Evolutionary conservation across 164 flowering plant genomes (phyloP), one percentile per base, ranked within the genome.

Genomic region (Vitis rupestris): DNA sequence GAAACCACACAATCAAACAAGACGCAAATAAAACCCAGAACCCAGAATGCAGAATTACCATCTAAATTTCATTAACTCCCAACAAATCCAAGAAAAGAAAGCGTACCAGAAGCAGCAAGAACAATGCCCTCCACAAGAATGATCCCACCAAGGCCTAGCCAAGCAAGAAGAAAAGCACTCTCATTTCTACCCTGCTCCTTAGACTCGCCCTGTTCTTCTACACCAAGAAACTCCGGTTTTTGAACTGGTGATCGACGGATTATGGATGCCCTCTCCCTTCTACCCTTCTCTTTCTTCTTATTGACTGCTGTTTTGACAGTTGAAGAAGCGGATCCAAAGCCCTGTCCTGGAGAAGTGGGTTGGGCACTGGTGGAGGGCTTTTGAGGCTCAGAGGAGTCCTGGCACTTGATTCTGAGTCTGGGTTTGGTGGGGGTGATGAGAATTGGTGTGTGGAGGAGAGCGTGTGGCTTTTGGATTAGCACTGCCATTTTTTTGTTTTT

Each of bases 81-180:
- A 37, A 37, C 4, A 37, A 37, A 23, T 23, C 27, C 44, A 37
- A 37, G 7, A 37, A 0, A 55, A 16, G 50, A 15, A 16, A 5
- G 10, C 9, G 9, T 86, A 93, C 98, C 98, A 59, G 98, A 93
- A 2, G 90, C 89, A 2, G 97, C 78, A 23, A 90, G 87, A 74
- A 71, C 66, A 65, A 94, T 76, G 27, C 97, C 97, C 76, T 94
- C 78, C 9, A 86, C 72, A 53, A 94, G 83, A 61, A 94, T 94
- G 57, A 90, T 68, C 4, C 63, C 75, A 9, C 97, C 97, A 29
- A 91, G 88, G 1, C 91, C 98, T 55, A 86, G 74, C 97, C 98
- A 95, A 50, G 93, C 77, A 12, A 95, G 90, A 68, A 91, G 80
- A 55, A 95, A 95, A 16, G 93, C 94, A 31, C 74, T 79, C 78